Evolutionary conservation across 2,329 filamentous ascomycete genomes (phyloP).

Genomic region (Nemania diffusa): DNA sequence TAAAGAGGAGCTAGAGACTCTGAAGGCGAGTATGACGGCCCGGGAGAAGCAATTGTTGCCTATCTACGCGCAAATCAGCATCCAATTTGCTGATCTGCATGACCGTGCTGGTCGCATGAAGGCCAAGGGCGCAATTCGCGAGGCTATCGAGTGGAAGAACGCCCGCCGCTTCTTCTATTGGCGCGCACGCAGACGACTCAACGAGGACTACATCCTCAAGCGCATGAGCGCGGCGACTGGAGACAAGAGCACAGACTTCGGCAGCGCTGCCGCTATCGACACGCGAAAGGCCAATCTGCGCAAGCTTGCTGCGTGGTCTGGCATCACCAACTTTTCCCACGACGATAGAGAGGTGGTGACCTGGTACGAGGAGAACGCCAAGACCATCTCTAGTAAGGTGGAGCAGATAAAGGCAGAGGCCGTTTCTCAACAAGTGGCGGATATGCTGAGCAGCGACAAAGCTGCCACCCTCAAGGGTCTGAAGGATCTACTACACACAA

Average conservation of each 20-base stretch:
- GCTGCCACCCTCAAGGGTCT: conserved; percentile 86
- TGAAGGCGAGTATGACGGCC: conserved; percentile 85
- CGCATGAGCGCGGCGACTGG: conserved; percentile 71
- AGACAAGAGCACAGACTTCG: conserved; percentile 49
- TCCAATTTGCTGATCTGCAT: conserved; percentile 97
- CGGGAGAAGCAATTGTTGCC: conserved; percentile 91
- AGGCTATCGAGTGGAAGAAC: conserved; percentile 84
- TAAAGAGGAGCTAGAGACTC: conserved; percentile 77
- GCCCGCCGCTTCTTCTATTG: conserved; percentile 99
- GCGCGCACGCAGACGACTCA: conserved; percentile 94
- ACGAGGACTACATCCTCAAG: conserved; percentile 96
- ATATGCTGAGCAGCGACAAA: conserved; percentile 58
- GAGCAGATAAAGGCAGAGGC: conserved; percentile 83
- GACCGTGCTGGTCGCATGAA: conserved; percentile 98
- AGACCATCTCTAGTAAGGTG: conserved; percentile 83
- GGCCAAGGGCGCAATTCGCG: conserved; percentile 93
- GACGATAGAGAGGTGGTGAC: conserved; percentile 86
- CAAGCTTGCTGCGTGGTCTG: conserved; percentile 85
- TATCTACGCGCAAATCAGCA: conserved; percentile 93
- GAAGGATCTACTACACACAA: conserved; percentile 82
- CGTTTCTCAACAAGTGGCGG: conserved; percentile 60
- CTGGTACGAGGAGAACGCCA: conserved; percentile 97
- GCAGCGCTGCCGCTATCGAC: conserved; percentile 53
- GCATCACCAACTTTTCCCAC: conserved; percentile 77
- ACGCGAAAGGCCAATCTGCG: conserved; percentile 75